phyloP scores from a whole-genome alignment of 2,329 filamentous ascomycete genomes.

The Macrophomina tecta region DNA sequence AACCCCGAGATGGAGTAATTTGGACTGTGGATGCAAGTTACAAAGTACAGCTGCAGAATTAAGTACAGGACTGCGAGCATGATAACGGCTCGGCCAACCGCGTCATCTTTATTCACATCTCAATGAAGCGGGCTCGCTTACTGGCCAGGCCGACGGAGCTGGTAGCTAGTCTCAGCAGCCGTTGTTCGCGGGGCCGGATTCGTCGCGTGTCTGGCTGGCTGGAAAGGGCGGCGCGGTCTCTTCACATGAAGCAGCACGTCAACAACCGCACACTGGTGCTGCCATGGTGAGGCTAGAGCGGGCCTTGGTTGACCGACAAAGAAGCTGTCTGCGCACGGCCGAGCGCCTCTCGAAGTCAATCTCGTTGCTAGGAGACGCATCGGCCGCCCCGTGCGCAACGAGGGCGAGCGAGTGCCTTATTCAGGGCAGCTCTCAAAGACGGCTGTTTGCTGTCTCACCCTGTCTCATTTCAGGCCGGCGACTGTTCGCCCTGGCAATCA shows the following conservation, averaged over 20 bases:
- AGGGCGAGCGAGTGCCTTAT: constrained; percentile 2
- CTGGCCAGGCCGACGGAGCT: not conserved
- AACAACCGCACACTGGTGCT: constrained; percentile 5
- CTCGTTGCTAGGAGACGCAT: constrained; percentile 17
- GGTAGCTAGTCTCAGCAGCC: not conserved
- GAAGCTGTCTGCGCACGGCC: constrained; percentile 16
- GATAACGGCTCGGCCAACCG: constrained; percentile 3
- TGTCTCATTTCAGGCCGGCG: constrained; percentile 17
- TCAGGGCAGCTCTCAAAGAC: constrained; percentile 21
- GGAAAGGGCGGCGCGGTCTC: not conserved
- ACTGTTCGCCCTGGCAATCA: constrained; percentile 9
- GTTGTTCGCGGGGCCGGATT: constrained; percentile 14
- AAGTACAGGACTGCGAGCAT: not conserved
- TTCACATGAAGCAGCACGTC: constrained; percentile 21
- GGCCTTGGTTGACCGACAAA: constrained; percentile 15
- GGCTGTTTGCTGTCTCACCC: constrained; percentile 21
- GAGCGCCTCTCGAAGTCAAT: constrained; percentile 19
- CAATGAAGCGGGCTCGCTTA: constrained; percentile 3
- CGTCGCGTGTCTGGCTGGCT: not conserved
- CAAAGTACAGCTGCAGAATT: not conserved
- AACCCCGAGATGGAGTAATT: constrained; percentile 7
- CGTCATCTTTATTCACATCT: not conserved
- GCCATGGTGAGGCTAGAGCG: not conserved
- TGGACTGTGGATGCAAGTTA: constrained; percentile 4
- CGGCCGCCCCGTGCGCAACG: constrained; percentile 20